A percentile compares a stretch with the other conserved stretches of the same genome.
These are phyloP conservation scores for Phyllosticta paracitricarpa DNA, from an alignment of 2,329 filamentous ascomycete species.

Conservation along the genomic window DNA sequence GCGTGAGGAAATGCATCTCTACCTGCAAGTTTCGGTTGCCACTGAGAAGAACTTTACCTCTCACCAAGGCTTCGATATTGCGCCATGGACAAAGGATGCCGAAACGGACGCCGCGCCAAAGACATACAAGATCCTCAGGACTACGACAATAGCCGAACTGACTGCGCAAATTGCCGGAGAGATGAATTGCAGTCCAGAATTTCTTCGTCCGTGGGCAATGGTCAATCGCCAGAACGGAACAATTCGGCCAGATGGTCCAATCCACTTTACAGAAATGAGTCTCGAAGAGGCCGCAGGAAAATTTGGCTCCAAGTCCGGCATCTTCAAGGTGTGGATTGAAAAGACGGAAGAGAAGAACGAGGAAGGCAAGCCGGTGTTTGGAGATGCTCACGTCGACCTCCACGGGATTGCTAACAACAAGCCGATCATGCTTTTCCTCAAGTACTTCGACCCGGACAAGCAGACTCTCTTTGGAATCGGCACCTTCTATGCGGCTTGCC, in stretches of 20 bases:
- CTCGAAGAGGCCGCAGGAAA: conserved; percentile 55
- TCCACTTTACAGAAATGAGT: conserved; percentile 64
- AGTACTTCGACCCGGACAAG: conserved; percentile 72
- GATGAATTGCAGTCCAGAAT: conserved; percentile 54
- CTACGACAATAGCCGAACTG: conserved; percentile 69
- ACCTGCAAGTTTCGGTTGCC: conserved; percentile 74
- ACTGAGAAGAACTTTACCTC: conserved; percentile 71
- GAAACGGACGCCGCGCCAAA: conserved; percentile 61
- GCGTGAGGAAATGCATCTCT: conserved; percentile 87
- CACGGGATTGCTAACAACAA: conserved; percentile 44
- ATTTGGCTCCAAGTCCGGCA: conserved; percentile 56
- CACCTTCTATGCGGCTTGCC: conserved; percentile 77
- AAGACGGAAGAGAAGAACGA: conserved; percentile 54
- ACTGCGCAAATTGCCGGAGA: conserved; percentile 61
- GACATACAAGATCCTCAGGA: conserved; percentile 61
- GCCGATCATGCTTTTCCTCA: conserved; percentile 77
- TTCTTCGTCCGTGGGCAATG: conserved; percentile 87
- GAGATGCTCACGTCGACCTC: conserved; percentile 49
- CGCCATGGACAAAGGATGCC: conserved; percentile 48
- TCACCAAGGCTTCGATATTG: conserved; percentile 76
- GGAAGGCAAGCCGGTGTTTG: conserved; percentile 65
- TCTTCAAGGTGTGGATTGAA: conserved; percentile 80
- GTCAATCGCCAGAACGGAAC: conserved; percentile 98
- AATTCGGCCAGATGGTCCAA: conserved; percentile 76
- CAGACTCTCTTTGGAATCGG: conserved; percentile 70